phyloP scores from a whole-genome alignment of 257 asterid species.

The Buddleja alternifolia region DNA sequence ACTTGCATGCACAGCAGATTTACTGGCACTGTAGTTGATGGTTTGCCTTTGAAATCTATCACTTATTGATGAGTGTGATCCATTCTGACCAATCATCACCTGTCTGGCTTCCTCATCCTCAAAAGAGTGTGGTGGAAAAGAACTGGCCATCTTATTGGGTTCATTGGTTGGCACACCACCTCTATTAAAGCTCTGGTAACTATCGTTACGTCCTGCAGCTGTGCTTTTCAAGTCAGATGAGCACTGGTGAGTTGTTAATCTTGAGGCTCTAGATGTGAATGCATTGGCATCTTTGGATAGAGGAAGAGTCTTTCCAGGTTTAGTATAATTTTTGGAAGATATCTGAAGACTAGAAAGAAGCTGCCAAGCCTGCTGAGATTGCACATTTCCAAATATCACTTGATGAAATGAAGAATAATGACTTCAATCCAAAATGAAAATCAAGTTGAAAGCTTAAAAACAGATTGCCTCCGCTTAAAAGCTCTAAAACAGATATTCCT shows the following conservation, averaged over 20 bases:
- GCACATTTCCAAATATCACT: conserved; percentile 26
- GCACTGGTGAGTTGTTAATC: conserved; percentile 42
- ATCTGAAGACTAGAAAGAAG: conserved; percentile 65
- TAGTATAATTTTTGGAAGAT: conserved; percentile 66
- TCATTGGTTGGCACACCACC: conserved; percentile 37
- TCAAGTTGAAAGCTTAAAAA: conserved; percentile 23
- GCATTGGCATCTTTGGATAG: conserved; percentile 42
- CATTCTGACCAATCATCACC: conserved; percentile 37
- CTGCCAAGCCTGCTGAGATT: conserved; percentile 82
- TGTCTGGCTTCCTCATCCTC: conserved; percentile 49
- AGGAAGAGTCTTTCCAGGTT: conserved; percentile 80
- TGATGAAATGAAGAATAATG: background rate
- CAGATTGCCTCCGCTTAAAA: background rate
- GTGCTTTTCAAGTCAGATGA: conserved; percentile 40
- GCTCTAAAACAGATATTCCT: conserved; percentile 14
- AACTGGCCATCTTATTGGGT: conserved; percentile 35
- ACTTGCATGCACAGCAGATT: conserved; percentile 37
- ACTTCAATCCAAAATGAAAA: conserved; percentile 2
- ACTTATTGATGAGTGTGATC: conserved; percentile 28
- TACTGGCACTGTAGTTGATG: conserved; percentile 35
- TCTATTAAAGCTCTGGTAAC: conserved; percentile 37
- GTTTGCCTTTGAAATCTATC: conserved; percentile 41
- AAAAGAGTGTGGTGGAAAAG: conserved; percentile 36
- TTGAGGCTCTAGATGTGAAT: conserved; percentile 45
- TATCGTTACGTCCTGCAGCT: conserved; percentile 36